Evolutionary conservation across 306 rosid species (phyloP), one percentile per base, ranked within the genome.

Genomic region (Dryas drummondii): DNA sequence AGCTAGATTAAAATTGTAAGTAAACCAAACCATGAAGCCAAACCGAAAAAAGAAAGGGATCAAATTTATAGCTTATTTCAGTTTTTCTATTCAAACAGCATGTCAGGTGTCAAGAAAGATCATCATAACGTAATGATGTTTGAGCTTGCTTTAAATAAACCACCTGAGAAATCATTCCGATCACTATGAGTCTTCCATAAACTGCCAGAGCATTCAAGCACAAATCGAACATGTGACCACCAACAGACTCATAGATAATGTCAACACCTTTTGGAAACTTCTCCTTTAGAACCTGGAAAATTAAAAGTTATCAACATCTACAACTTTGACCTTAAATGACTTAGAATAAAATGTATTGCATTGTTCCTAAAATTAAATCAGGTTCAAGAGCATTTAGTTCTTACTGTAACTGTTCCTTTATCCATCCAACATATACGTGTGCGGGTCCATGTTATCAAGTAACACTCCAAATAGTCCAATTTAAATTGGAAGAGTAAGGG

Each of bases 121-220:
- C 44, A 46, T 58, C 8, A 65, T 68, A 78, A 63, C 70, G 61
- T 53, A 68, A 16, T 12, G 53, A 27, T 26, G 15, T 70, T 19
- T 4, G 73, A 65, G 65, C 46, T 74, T 17, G 56, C 59, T 76
- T 73, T 61, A 66, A 76, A 79, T 17, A 70, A 75, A 54, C 62
- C 68, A 94, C 98, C 97, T 94, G 97, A 82, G 98, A 91, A 81
- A 94, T 94, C 98, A 94, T 94, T 81, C 98, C 98, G 54, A 94
- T 91, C 78, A 94, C 87, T 69, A 94, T 84, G 77, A 94, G 91
- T 59, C 89, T 82, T 37, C 98, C 98, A 74, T 88, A 82, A 71
- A 88, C 76, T 44, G 90, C 98, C 84, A 94, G 85, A 72, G 98
- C 90, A 83, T 90, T 85, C 86, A 94, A 76, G 85, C 98, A 91